A percentile compares a stretch with the other conserved stretches of the same genome.
These are phyloP conservation scores for Hypoxylon intermedium DNA, from an alignment of 495 filamentous ascomycete genomes.

Conservation along the genomic window DNA sequence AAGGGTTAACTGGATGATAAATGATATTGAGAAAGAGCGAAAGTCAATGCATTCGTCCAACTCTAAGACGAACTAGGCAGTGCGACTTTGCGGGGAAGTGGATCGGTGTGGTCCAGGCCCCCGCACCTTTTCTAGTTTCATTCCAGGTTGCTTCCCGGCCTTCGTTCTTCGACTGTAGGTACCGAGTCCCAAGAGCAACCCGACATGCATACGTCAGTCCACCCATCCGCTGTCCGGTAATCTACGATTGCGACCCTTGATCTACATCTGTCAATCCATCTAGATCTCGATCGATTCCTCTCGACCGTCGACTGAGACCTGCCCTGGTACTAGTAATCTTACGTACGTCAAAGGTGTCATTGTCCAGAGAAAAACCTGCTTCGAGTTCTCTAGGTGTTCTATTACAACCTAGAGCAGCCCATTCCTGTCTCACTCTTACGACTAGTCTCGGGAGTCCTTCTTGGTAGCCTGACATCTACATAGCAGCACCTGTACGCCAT, in stretches of 20 bases:
- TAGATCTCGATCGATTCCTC: background rate
- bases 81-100: constrained; percentile 37
- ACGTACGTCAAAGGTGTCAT: background rate
- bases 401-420: too few species aligned
- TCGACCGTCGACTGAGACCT: background rate
- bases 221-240: constrained; percentile 22
- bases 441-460: background rate
- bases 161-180: constrained; percentile 5
- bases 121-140: background rate
- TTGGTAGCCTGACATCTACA: too few species aligned
- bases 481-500: constrained; percentile 16
- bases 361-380: too few species aligned
- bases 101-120: constrained; percentile 2
- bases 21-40: too few species aligned
- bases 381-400: too few species aligned
- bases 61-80: too few species aligned
- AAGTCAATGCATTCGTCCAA: too few species aligned
- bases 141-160: constrained; percentile 1
- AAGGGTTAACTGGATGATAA: constrained; percentile 4
- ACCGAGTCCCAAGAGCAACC: constrained; percentile 11
- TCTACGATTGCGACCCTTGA: constrained; percentile 24
- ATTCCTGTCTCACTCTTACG: too few species aligned
- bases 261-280: constrained; percentile 2
- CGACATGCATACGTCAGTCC: constrained; percentile 31
- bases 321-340: too few species aligned